Percentiles rank a stretch among this genome's conserved stretches.
Conservation (phyloP, 768 basidiomycete genomes). For the Auricularia sp. region DNA sequence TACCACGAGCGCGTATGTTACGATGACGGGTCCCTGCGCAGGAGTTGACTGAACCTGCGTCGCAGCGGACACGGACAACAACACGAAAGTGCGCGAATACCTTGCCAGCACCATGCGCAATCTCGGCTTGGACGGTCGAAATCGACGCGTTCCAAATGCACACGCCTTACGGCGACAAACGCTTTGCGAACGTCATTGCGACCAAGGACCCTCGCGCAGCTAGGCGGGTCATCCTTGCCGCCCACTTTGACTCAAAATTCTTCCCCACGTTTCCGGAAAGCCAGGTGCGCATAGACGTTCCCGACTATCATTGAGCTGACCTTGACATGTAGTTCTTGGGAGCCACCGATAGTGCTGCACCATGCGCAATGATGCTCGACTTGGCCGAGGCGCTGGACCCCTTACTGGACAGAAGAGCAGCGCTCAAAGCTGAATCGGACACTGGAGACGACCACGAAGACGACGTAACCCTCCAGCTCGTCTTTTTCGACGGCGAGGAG, state of each 20-base stretch:
- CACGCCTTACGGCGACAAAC: constrained; percentile 73
- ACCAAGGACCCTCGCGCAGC: constrained; percentile 86
- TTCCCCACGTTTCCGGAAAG: constrained; percentile 60
- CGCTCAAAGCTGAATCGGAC: constrained; percentile 41
- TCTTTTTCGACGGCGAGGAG: constrained; percentile 98
- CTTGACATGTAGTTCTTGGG: constrained; percentile 70
- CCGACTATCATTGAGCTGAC: not conserved
- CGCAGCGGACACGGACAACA: constrained; percentile 63
- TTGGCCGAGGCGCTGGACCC: constrained; percentile 75
- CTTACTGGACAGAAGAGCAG: constrained; percentile 52
- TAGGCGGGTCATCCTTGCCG: constrained; percentile 74
- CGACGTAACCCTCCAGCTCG: constrained; percentile 79
- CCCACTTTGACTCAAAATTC: constrained; percentile 91
- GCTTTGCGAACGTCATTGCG: constrained; percentile 86
- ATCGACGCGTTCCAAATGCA: constrained; percentile 66
- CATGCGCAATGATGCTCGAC: constrained; percentile 90
- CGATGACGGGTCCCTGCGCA: not conserved
- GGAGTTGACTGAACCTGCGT: not conserved
- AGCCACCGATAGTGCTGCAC: constrained; percentile 92
- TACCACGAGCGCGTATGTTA: constrained; percentile 68
- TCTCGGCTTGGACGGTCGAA: constrained; percentile 81
- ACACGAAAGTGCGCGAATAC: constrained; percentile 72
- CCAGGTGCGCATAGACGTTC: constrained; percentile 40
- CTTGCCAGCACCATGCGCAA: constrained; percentile 60
- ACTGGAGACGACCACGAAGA: constrained; percentile 56